Evolutionary conservation across 1,284 basidiomycete genomes (phyloP), one percentile per base, ranked within the genome.

Genomic region (Phellopilus nigrolimitatus): DNA sequence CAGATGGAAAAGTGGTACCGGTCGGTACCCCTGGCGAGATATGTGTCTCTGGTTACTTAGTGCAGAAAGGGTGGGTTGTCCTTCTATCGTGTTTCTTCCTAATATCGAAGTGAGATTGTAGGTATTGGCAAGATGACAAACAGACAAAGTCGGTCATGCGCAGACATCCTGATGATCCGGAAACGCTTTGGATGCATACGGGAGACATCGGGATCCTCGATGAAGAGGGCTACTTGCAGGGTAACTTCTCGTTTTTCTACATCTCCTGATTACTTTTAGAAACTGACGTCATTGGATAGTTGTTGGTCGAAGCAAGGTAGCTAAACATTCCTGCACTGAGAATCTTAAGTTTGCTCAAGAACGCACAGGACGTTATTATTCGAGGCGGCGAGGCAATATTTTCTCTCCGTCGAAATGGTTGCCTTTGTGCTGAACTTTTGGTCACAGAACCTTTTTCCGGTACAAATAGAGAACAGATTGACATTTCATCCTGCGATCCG

Each of bases 171-270:
- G 73, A 76, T 30, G 73, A 76, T 45, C 66, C 75, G 5, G 80
- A 80, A 31, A 78, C 70, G 1, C 58, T 84, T 36, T 93, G 88
- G 90, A 91, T 93, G 82, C 76, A 86, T 62, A 90, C 88, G 0
- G 90, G 91, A 1, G 91, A 94, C 64, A 79, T 91, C 60, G 91
- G 77, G 1, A 80, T 88, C 33, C 78, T 93, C 70, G 89, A 92
- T 60, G 78, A 84, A 48, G 84, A 93, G 53, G 91, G 91, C 3
- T 92, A 91, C 67, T 67, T 93, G 17, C 70, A 68, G 59, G 81
- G 87, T 88, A 59, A 56, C 62, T 56, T 15, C 47, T 8, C 17
- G 13, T 28, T 43, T 4, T 19, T 30, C 19, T 15, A 6, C 21
- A 40, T 19, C 33, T 40, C 39, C 46, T 55, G 10, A 41, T 47